Base-by-base conservation (phyloP, 345 rosid genomes). In the Punica granatum region DNA sequence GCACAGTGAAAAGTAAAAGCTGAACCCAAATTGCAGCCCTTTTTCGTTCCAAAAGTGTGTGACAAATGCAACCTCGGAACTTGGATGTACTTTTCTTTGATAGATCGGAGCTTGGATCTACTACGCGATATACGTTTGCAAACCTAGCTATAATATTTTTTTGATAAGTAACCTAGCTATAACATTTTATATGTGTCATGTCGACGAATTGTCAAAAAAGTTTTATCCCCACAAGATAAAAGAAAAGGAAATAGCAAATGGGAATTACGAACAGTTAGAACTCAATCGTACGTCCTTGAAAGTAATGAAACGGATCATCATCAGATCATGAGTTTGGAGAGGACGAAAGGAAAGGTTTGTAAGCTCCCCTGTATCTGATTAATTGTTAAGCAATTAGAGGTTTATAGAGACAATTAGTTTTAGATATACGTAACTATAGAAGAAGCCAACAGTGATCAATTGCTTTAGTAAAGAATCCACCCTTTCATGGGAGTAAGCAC, bases 401-500 rank as follows among this genome's bases (percentile, higher is more conserved):
- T 46, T 46, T 19, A 46, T 7, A 23, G 16, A 21, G n/a, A 46
- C 51, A 46, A n/a, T n/a, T n/a, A n/a, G n/a, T n/a, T n/a, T n/a
- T n/a, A n/a, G n/a, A n/a, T n/a, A n/a, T n/a, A n/a, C n/a, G n/a
- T n/a, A n/a, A n/a, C n/a, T n/a, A n/a, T n/a, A 64, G 19, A 18
- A 1, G 6, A 32, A 18, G 34, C 10, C 28, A 0, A 64, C 32
- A 23, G 9, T 32, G 5, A 64, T 39, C 0, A 23, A 16, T 46
- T n/a, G n/a, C n/a, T n/a, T 21, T n/a, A n/a, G n/a, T n/a, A n/a
- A n/a, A n/a, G n/a, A n/a, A n/a, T 28, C 54, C 33, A 6, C 21
- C 43, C 4, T 15, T 65, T 6, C 56, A 43, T 44, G 68, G 68
- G 37, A 65, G 56, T 12, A 65, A 65, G 54, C 68, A 49, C 21